A percentile compares a stretch with the other conserved stretches of the same genome.
phyloP scores from a whole-genome alignment of 2,329 filamentous ascomycete genomes.

The Exophiala aquamarina region DNA sequence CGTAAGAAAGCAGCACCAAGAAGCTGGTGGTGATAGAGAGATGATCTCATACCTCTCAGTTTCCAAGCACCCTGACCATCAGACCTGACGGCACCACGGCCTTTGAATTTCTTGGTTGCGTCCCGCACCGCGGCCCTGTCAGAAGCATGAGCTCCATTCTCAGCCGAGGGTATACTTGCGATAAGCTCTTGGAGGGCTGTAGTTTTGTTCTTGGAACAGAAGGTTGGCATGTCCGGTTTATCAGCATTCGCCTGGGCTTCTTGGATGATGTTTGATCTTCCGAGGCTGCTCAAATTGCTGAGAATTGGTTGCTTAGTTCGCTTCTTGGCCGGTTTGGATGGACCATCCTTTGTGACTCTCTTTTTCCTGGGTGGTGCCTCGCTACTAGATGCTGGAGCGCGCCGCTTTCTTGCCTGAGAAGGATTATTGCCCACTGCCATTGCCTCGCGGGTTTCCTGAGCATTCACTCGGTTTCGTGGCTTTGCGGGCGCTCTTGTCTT shows the following conservation, averaged over 20 bases:
- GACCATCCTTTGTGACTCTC: conserved; percentile 1
- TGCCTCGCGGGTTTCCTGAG: conserved; percentile 15
- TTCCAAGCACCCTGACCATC: conserved; percentile 35
- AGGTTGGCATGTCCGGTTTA: conserved; percentile 28
- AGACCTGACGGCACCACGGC: conserved; percentile 22
- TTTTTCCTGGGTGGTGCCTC: conserved; percentile 7
- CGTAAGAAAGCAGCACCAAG: conserved; percentile 26
- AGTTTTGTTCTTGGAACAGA: conserved; percentile 26
- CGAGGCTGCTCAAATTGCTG: conserved; percentile 26
- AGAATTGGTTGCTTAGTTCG: conserved; percentile 13
- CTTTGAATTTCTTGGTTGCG: conserved; percentile 33
- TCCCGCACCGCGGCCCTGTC: conserved; percentile 31
- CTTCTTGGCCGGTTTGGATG: neutral
- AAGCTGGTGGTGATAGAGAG: conserved; percentile 37
- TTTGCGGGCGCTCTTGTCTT: conserved; percentile 11
- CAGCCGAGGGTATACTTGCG: conserved; percentile 31
- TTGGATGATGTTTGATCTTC: conserved; percentile 25
- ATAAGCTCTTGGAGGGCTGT: conserved; percentile 35
- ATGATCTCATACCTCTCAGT: conserved; percentile 34
- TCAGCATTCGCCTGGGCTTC: conserved; percentile 32
- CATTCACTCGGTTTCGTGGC: conserved; percentile 13
- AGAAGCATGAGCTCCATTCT: conserved; percentile 25
- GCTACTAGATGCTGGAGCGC: neutral
- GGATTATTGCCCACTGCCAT: conserved; percentile 13
- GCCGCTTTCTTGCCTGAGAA: conserved; percentile 10